Evolutionary conservation across 2,329 filamentous ascomycete genomes (phyloP), one percentile per base, ranked within the genome.

Genomic region (Parastagonospora nodorum): DNA sequence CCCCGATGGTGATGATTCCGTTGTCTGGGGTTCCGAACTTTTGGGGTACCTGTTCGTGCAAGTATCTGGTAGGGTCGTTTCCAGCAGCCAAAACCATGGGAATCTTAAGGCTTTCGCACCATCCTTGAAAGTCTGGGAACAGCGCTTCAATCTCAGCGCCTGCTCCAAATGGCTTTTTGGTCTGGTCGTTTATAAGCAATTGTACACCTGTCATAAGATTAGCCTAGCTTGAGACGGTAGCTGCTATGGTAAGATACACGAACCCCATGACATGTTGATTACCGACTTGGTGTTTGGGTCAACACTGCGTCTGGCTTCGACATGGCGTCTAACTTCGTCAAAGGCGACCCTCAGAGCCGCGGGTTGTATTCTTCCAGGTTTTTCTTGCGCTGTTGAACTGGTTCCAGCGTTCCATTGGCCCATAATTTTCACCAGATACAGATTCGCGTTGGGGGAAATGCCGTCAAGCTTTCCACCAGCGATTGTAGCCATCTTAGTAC

Each of bases 241-340:
- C n/a, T n/a, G n/a, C n/a, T n/a, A n/a, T n/a, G n/a, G n/a, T n/a
- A n/a, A n/a, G n/a, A n/a, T n/a, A 24, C 24, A 19, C 48, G 44
- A 29, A 53, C 50, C 50, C 42, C 50, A 53, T 10, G 54, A 53
- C 42, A 57, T 49, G n/a, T 53, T 57, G 12, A 57, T 45, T 2
- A 57, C 48, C 1, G 54, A 56, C 28, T 42, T 53, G 5, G 48
- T 27, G 11, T 42, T 19, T 12, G 19, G 30, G n/a, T 38, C 37
- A 10, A 5, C 16, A 1, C 30, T 27, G 8, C 35, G n/a, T 11
- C 47, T 48, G 2, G n/a, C 15, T 5, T 8, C 16, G 7, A 45
- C 9, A 19, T 45, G 32, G 5, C n/a, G 19, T 15, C 42, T 19
- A 27, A 51, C 12, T 6, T 36, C 35, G 5, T 15, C 11, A 9